Conservation (phyloP, 169 alveolate species). For the Eimeria tenella region DNA sequence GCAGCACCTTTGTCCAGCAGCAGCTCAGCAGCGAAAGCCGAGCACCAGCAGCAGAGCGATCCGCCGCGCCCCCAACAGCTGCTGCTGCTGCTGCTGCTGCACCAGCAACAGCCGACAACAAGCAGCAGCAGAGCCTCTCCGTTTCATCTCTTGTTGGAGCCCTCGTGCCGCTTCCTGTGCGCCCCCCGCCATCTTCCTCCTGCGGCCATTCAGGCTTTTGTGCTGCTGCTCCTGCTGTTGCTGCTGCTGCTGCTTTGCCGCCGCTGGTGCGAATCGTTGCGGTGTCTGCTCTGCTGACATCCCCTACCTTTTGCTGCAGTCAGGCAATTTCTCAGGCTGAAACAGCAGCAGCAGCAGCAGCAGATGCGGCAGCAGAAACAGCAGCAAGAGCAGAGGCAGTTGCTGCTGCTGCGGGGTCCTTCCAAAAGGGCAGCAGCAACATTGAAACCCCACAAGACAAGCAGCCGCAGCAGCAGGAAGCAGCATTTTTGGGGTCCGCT, state of each 20-base stretch:
- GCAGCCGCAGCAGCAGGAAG: neutral
- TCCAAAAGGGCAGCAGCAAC: too few relatives aligned
- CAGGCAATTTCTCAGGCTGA: neutral
- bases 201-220: neutral
- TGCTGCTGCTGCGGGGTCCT: neutral
- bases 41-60: constrained; percentile 1
- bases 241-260: constrained; percentile 53
- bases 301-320: constrained; percentile 50
- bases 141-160: constrained; percentile 31
- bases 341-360: constrained; percentile 19
- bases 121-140: constrained; percentile 1
- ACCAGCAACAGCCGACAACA: constrained; percentile 5
- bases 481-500: neutral
- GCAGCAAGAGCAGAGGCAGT: constrained; percentile 31
- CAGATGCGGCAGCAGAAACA: neutral
- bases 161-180: constrained; percentile 26
- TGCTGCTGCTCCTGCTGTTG: constrained; percentile 38
- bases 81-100: neutral
- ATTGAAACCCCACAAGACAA: neutral
- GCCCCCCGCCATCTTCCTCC: neutral
- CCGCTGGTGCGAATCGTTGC: constrained; percentile 42
- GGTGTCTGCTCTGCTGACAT: constrained; percentile 39
- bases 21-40: neutral
- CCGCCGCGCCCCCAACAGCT: neutral
- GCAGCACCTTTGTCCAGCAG: constrained; percentile 18